Conservation (phyloP, 805 yeast genomes). For the Metschnikowia cerradonensis region DNA sequence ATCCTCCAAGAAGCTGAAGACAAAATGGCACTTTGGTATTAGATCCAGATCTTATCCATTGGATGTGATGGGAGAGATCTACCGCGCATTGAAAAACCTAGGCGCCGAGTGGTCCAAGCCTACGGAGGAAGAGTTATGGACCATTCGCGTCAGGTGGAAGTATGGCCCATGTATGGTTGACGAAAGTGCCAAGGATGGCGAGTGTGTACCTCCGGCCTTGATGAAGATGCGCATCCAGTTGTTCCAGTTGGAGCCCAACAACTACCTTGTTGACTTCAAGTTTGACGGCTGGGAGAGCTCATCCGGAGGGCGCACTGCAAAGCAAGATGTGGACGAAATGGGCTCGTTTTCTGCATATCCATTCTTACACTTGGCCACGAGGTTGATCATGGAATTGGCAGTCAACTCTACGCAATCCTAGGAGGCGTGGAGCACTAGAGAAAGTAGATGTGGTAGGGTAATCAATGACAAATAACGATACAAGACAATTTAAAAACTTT, state of each 20-base stretch:
- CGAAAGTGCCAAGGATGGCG: slow-evolving; percentile 19
- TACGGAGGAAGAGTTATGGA: slow-evolving; percentile 92
- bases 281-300: slow-evolving; percentile 92
- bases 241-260: slow-evolving; percentile 93
- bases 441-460: neutral
- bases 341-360: slow-evolving; percentile 95
- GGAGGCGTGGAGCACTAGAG: neutral
- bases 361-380: slow-evolving; percentile 85
- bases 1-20: slow-evolving; percentile 78
- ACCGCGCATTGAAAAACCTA: slow-evolving; percentile 84
- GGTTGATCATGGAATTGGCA: slow-evolving; percentile 93
- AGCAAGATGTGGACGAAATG: slow-evolving; percentile 58
- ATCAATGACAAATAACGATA: neutral
- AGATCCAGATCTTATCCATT: slow-evolving; percentile 93
- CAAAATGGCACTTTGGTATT: slow-evolving; percentile 98
- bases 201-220: slow-evolving; percentile 56
- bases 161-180: slow-evolving; percentile 38
- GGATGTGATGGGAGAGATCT: slow-evolving; percentile 98
- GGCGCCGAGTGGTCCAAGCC: slow-evolving; percentile 99
- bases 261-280: slow-evolving; percentile 93
- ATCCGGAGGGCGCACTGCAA: slow-evolving; percentile 27
- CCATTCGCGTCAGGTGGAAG: slow-evolving; percentile 91
- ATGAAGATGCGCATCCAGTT: slow-evolving; percentile 97
- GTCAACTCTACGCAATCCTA: slow-evolving; percentile 50
- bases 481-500: neutral